Conservation (phyloP, 345 rosid species). For the Eucalyptus regnans region DNA sequence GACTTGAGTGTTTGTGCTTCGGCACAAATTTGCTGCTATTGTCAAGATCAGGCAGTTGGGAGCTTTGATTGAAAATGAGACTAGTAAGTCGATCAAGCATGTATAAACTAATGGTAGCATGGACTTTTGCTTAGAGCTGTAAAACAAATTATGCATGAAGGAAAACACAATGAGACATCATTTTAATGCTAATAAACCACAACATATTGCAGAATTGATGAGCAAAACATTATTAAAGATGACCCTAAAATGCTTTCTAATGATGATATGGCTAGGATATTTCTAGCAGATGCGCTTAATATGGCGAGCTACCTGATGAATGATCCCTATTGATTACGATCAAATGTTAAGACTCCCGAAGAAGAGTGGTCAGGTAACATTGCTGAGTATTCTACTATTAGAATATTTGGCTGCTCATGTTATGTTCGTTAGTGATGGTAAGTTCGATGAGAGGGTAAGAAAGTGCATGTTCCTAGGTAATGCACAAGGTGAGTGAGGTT, state of each 20-base stretch:
- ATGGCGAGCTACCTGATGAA: fast-evolving
- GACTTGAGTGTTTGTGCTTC: too few relatives aligned
- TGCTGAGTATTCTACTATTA: fast-evolving
- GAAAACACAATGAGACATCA: fast-evolving
- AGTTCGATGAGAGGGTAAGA: too few relatives aligned
- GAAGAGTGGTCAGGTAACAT: too few relatives aligned
- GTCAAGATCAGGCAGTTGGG: fast-evolving
- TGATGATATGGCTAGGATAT: fast-evolving
- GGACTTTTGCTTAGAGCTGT: fast-evolving
- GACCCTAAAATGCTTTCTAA: fast-evolving
- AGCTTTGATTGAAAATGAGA: fast-evolving
- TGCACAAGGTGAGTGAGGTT: too few relatives aligned
- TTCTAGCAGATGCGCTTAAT: fast-evolving
- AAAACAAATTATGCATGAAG: fast-evolving
- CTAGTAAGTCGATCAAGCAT: too few relatives aligned
- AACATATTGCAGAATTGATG: fast-evolving
- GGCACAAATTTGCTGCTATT: too few relatives aligned
- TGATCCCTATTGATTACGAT: too few relatives aligned
- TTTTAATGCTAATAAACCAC: too few relatives aligned
- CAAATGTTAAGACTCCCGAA: fast-evolving
- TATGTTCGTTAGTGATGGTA: too few relatives aligned
- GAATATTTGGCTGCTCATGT: too few relatives aligned
- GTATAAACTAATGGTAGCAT: too few relatives aligned
- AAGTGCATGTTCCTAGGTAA: fast-evolving
- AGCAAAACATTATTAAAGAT: too few relatives aligned